Evolutionary conservation across 2,329 filamentous ascomycete genomes (phyloP).

Genomic region (Scedosporium boydii): DNA sequence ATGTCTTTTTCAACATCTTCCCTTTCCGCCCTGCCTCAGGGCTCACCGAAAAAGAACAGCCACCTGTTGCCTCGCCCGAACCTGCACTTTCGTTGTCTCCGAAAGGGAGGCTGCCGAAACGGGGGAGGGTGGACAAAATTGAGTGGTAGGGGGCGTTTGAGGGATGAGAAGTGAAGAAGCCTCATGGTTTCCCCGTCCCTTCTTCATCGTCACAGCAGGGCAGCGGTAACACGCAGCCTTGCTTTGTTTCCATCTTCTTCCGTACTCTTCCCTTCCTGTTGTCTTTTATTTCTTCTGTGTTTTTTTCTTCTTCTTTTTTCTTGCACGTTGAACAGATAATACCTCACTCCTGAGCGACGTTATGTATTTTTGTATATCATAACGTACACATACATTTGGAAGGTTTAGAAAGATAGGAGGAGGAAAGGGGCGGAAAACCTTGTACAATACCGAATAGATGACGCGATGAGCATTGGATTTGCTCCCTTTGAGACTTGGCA

Average conservation of each 20-base stretch:
- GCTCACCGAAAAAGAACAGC: no score
- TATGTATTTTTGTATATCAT: constrained; percentile 4
- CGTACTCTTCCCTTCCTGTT: background rate
- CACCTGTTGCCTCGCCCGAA: no score
- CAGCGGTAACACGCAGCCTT: background rate
- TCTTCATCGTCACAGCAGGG: no score
- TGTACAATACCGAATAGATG: constrained; percentile 1
- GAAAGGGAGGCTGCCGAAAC: no score
- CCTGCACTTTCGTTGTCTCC: no score
- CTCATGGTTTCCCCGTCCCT: no score
- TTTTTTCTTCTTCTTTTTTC: background rate
- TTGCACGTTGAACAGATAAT: background rate
- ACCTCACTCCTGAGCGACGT: background rate
- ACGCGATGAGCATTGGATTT: constrained; percentile 1
- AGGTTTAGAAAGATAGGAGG: background rate
- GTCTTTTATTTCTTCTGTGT: background rate
- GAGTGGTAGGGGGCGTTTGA: no score
- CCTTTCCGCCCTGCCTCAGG: no score
- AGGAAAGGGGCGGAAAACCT: background rate
- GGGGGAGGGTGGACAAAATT: no score
- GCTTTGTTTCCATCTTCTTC: background rate
- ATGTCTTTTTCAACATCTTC: background rate
- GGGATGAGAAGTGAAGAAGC: no score
- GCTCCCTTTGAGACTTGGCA: background rate
- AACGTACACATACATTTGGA: background rate